A percentile compares a stretch with the other conserved stretches of the same genome.
These are phyloP conservation scores for Coemansia erecta DNA, from an alignment of 192 early-diverging fungal species.

Conservation along the genomic window DNA sequence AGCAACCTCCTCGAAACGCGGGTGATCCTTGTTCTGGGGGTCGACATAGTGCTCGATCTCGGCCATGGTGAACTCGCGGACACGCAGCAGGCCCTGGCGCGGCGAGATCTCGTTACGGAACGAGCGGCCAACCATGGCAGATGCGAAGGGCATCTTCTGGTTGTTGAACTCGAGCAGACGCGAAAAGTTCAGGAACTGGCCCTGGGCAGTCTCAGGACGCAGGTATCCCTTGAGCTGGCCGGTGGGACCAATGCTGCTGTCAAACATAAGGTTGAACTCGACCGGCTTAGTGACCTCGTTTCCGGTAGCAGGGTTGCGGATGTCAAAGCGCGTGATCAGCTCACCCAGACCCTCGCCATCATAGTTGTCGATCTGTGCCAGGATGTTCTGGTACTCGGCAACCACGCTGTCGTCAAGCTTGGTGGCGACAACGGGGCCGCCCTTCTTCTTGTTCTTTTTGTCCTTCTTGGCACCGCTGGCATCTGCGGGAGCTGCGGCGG, in stretches of 20 bases:
- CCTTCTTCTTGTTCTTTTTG: slow-evolving; percentile 74
- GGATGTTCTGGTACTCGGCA: slow-evolving; percentile 76
- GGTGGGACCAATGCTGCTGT: slow-evolving; percentile 95
- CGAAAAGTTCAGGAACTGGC: slow-evolving; percentile 99
- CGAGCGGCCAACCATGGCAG: slow-evolving; percentile 94
- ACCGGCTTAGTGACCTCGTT: slow-evolving; percentile 87
- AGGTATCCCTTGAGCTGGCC: slow-evolving; percentile 93
- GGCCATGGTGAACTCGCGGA: slow-evolving; percentile 97
- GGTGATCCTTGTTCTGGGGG: slow-evolving; percentile 87
- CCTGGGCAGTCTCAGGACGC: slow-evolving; percentile 99
- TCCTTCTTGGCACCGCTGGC: slow-evolving; percentile 46
- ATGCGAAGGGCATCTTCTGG: slow-evolving; percentile 98
- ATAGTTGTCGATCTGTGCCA: slow-evolving; percentile 98
- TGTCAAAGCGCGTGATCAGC: slow-evolving; percentile 79
- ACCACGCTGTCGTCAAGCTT: slow-evolving; percentile 61
- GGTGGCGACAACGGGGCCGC: slow-evolving; percentile 60
- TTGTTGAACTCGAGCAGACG: slow-evolving; percentile 96
- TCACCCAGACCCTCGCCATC: slow-evolving; percentile 79
- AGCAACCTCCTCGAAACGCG: slow-evolving; percentile 84
- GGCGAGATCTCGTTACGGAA: slow-evolving; percentile 99
- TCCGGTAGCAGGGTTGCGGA: slow-evolving; percentile 88
- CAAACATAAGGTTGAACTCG: slow-evolving; percentile 99
- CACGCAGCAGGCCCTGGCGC: slow-evolving; percentile 88
- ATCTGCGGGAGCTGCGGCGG: slow-evolving; percentile 25
- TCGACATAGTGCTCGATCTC: slow-evolving; percentile 99